phyloP scores from a whole-genome alignment of 257 asterid genomes.

The Ilex asprella region DNA sequence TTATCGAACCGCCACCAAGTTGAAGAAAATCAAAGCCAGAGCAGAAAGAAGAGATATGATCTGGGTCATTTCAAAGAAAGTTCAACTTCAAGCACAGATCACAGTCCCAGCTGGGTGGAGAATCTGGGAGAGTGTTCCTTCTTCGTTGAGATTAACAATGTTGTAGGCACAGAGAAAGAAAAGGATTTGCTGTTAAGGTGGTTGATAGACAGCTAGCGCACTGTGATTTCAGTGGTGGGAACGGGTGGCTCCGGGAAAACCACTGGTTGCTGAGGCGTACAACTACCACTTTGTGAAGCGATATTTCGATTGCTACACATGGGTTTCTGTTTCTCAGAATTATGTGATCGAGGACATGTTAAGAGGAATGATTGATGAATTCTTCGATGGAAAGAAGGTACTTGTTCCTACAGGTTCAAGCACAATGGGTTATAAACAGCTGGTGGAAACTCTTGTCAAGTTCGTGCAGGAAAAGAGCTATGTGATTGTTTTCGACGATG shows the following conservation, averaged over 20 bases:
- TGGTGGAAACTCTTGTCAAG: neutral
- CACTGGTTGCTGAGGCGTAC: neutral
- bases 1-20: neutral
- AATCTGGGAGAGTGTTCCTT: neutral
- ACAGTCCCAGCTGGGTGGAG: too few relatives aligned
- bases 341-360: neutral
- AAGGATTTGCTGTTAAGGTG: neutral
- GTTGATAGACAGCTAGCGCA: neutral
- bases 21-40: neutral
- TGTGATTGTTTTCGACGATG: slow-evolving; percentile 41
- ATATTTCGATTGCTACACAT: neutral
- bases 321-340: neutral
- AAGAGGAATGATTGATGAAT: neutral
- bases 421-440: neutral
- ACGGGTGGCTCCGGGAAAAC: neutral
- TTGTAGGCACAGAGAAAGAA: neutral
- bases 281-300: neutral
- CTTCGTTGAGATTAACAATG: neutral
- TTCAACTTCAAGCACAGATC: too few relatives aligned
- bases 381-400: neutral
- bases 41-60: too few relatives aligned
- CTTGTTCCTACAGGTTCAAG: neutral
- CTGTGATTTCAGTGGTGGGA: neutral
- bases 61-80: too few relatives aligned
- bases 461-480: slow-evolving; percentile 23